Evolutionary conservation across 768 basidiomycete species (phyloP).

Genomic region (Russula abietina): DNA sequence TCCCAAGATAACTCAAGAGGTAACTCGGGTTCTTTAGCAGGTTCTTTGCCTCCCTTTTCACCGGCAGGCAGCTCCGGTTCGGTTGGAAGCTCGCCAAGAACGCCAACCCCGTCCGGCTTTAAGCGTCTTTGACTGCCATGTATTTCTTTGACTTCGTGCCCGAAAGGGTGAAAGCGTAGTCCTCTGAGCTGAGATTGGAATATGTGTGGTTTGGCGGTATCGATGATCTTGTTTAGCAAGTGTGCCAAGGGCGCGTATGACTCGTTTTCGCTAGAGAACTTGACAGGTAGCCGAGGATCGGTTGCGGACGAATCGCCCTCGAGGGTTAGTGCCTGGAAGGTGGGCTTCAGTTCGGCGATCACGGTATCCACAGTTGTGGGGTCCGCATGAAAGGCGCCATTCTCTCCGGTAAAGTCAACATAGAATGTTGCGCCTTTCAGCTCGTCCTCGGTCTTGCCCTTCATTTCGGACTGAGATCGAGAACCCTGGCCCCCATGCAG

Average conservation of each 20-base stretch:
- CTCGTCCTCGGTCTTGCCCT: neutral
- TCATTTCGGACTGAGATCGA: neutral
- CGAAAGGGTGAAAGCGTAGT: neutral
- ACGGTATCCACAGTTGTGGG: neutral
- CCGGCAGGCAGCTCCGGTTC: no score
- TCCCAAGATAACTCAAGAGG: neutral
- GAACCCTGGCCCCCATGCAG: neutral
- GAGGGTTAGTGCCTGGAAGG: neutral
- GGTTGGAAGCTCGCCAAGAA: neutral
- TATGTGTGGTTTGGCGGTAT: neutral
- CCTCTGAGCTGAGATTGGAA: neutral
- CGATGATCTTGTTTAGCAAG: neutral
- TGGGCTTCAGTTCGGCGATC: neutral
- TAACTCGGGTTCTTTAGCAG: no score
- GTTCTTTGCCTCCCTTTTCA: no score
- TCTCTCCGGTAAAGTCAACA: neutral
- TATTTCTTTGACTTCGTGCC: neutral
- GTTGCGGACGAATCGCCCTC: neutral
- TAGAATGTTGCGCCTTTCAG: neutral
- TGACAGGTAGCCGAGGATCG: neutral
- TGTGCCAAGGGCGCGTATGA: neutral
- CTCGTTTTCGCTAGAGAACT: neutral
- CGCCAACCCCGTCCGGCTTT: neutral
- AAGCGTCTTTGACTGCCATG: neutral
- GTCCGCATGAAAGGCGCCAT: neutral